Base-by-base conservation (phyloP, 768 basidiomycete species). In the Cubamyces lactineus region DNA sequence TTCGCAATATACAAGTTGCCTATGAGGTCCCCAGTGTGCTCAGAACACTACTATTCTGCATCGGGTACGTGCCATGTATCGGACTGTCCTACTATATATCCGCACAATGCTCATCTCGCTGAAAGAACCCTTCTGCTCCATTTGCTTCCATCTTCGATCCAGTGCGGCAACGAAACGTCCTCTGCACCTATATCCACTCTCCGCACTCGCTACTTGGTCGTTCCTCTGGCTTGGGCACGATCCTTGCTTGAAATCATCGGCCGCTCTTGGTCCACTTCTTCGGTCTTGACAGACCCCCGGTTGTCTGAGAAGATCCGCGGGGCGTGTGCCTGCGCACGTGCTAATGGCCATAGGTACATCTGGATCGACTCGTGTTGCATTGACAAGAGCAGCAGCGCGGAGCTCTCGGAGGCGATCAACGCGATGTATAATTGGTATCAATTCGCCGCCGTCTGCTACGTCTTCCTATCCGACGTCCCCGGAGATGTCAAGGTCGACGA, bases 361-460 rank as follows among this genome's bases (percentile, higher is more conserved):
- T 58, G 63, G 59, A 64, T 61, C 49, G 63, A 64, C 50, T 57
- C 63, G 4, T 61, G 64, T 26, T 61, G 64, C 59, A 60, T 65
- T 55, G 55, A 65, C 64, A 65, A 65, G 59, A 57, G 55, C 24
- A 64, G 63, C 59, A 61, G 63, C 40, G 43, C 42, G 5, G 59
- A 60, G 54, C 63, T 64, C 4, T 60, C 58, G 23, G 63, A 64
- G 54, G 63, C 63, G 15, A 58, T 63, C 62, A 63, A 63, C 62
- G 58, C 62, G 15, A 63, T 63, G 62, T 63, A 53, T 53, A 57
- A 53, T 45, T 63, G 57, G 52, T 63, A 63, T 48, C 57, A 53
- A 1, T 53, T 53, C 19, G 62, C 63, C 43, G 58, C 59, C 39
- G 50, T 64, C 6, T 59, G 63, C 54, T 64, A 56, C 38, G 58